Base-by-base conservation (phyloP, 2,329 filamentous ascomycete genomes). In the Colletotrichum abscissum region DNA sequence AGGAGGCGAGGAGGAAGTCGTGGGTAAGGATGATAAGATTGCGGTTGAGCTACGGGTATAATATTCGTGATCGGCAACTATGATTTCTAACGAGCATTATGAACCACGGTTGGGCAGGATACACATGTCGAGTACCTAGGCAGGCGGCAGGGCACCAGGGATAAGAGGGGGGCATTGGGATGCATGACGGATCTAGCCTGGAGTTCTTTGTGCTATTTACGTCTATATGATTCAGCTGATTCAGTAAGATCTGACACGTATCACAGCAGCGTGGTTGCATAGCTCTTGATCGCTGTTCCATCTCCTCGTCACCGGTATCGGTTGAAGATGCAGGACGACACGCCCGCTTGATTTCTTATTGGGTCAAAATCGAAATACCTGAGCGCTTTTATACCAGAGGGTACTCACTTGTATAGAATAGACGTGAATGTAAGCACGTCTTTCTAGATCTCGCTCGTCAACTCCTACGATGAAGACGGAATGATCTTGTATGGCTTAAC, bases 41-140 rank as follows among this genome's bases (percentile, higher is more conserved):
- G 72, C 68, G n/a, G 72, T 75, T 24, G 72, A 75, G 74, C 57
- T 75, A 52, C 64, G 74, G 28, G 74, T 74, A 11, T 75, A 46
- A 70, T 26, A 24, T 19, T 30, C 28, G 6, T 14, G 14, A 16
- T 24, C 5, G 9, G 24, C 19, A 49, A 49, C 42, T n/a, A 49
- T 49, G 26, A 19, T 16, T 30, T n/a, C n/a, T 28, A 7, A 26
- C 12, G 46, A 63, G 9, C 12, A 52, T 63, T n/a, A 49, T 33
- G 60, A 63, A 24, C 12, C 8, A 22, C 26, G 42, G 28, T 19
- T 9, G 12, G 33, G 30, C n/a, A 24, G 57, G 30, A 42, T 59
- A 59, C 42, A 49, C 12, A 38, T 59, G 33, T 60, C 46, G 60
- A 35, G 26, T 54, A 54, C 24, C 46, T 35, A 42, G 60, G 35